phyloP scores from a whole-genome alignment of 108 stramenopile species.

The Cyclotella baltica region DNA sequence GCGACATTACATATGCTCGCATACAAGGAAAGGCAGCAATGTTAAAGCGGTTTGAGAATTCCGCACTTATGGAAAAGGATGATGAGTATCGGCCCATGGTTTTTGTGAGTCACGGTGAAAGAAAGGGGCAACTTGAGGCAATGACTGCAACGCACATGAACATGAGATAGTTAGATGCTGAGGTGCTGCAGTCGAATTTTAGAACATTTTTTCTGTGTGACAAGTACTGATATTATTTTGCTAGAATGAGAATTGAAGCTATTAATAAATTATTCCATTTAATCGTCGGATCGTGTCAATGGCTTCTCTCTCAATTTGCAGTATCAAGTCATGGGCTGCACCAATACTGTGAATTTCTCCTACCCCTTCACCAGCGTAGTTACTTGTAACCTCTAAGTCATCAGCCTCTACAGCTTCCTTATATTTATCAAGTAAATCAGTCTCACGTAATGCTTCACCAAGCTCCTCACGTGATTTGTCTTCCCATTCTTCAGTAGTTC shows the following conservation, averaged over 20 bases:
- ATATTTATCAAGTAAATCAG: conserved; percentile 41
- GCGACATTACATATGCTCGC: conserved; percentile 97
- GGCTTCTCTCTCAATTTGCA: conserved; percentile 59
- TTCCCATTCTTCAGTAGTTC: conserved; percentile 71
- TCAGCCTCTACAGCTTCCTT: conserved; percentile 27
- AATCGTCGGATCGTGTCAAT: conserved; percentile 36
- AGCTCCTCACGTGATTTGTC: conserved; percentile 40
- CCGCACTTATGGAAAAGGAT: conserved; percentile 97
- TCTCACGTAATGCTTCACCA: conserved; percentile 6
- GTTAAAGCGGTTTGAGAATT: conserved; percentile 98
- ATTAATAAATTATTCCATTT: conserved; percentile 1
- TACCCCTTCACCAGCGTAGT: conserved; percentile 73
- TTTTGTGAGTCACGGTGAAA: conserved; percentile 66
- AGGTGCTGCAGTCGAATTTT: not conserved
- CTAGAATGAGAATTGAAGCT: not conserved
- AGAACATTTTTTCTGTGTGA: not conserved
- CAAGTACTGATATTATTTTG: not conserved
- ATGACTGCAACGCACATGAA: conserved; percentile 17
- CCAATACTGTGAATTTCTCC: conserved; percentile 66
- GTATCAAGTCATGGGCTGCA: conserved; percentile 65
- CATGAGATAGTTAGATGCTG: not conserved
- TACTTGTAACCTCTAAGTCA: conserved; percentile 37
- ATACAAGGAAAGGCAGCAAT: conserved; percentile 98
- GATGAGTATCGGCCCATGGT: conserved; percentile 96
- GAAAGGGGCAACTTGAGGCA: conserved; percentile 49